These are phyloP conservation scores for Durusdinium trenchii DNA, from an alignment of 73 alveolate species.

Conservation along the genomic window DNA sequence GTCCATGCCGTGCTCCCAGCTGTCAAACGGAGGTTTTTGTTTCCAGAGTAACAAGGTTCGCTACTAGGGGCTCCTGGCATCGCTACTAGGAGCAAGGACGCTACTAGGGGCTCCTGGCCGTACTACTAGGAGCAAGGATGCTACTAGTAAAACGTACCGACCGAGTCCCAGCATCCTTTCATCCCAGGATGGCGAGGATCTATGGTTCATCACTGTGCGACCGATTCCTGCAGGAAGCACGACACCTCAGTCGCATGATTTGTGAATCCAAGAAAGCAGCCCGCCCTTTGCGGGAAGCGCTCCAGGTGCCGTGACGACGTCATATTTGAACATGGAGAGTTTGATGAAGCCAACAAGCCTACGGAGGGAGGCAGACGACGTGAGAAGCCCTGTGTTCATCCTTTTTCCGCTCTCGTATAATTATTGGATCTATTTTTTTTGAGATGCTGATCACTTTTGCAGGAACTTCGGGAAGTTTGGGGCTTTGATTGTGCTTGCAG, in stretches of 20 bases:
- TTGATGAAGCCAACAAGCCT: constrained; percentile 8
- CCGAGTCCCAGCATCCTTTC: not conserved
- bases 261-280: not conserved
- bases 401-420: not conserved
- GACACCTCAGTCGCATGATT: not conserved
- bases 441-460: not conserved
- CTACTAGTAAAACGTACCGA: not conserved
- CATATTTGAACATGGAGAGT: constrained; percentile 46
- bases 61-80: no score
- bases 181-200: constrained; percentile 40
- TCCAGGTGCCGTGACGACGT: constrained; percentile 56
- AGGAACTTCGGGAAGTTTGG: constrained; percentile 81
- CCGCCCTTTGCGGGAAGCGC: not conserved
- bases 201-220: constrained; percentile 56
- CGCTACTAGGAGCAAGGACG: no score
- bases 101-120: no score
- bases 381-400: not conserved
- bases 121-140: no score
- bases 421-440: not conserved
- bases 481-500: constrained; percentile 81
- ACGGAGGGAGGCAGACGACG: not conserved
- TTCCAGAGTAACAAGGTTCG: not conserved
- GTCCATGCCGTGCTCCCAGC: constrained; percentile 5
- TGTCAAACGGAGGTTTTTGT: not conserved
- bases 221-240: constrained; percentile 32